Conservation (phyloP, 345 rosid species). For the Citrus hindsii region DNA sequence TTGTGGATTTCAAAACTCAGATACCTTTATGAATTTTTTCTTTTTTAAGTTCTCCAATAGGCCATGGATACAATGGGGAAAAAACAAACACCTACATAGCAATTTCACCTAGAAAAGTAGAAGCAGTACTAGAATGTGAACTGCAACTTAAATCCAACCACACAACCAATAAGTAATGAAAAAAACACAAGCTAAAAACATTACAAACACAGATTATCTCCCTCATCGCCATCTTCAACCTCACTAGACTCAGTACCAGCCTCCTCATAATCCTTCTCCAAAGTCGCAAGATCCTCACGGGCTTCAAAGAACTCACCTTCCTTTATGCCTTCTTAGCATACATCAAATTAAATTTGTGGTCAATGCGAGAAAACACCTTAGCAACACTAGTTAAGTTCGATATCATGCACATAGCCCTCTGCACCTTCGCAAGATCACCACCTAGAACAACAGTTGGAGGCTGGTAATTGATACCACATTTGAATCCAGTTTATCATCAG, state of each 20-base stretch:
- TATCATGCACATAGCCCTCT: slow-evolving; percentile 49
- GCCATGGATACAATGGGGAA: not conserved
- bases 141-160: not conserved
- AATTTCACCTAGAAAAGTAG: not conserved
- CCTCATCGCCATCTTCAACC: slow-evolving; percentile 42
- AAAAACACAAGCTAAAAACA: not conserved
- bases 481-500: slow-evolving; percentile 46
- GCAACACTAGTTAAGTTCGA: slow-evolving; percentile 45
- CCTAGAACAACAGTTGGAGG: slow-evolving; percentile 50
- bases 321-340: slow-evolving; percentile 50
- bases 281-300: slow-evolving; percentile 44
- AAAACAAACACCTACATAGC: not conserved
- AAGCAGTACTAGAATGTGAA: not conserved
- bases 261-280: slow-evolving; percentile 48
- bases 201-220: slow-evolving; percentile 17
- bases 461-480: slow-evolving; percentile 48
- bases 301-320: slow-evolving; percentile 56
- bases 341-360: slow-evolving; percentile 49
- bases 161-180: not conserved
- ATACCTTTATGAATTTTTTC: too few species aligned
- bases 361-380: slow-evolving; percentile 41
- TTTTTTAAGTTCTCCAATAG: not conserved
- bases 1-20: too few species aligned
- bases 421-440: slow-evolving; percentile 46
- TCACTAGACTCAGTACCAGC: slow-evolving; percentile 44